Conservation (phyloP, 1,284 basidiomycete species). For the Cutaneotrichosporon arboriforme region DNA sequence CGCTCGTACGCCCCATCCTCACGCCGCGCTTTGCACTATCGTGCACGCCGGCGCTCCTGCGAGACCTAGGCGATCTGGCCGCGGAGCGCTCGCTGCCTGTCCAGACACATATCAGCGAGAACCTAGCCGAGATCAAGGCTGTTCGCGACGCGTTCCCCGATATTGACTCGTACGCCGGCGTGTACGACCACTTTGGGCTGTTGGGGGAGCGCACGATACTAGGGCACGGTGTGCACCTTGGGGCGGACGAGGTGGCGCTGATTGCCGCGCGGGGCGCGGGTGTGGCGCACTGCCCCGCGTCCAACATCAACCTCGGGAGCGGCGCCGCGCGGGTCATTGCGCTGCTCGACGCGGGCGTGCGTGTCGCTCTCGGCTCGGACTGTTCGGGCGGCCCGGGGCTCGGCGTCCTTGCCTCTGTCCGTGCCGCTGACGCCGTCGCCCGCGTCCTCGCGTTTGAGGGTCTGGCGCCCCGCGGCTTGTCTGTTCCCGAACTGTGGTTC, state of each 20-base stretch:
- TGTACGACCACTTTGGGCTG: conserved; percentile 77
- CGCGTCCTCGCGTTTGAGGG: conserved; percentile 58
- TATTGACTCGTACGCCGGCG: conserved; percentile 60
- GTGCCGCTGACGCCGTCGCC: conserved; percentile 73
- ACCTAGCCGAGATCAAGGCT: conserved; percentile 65
- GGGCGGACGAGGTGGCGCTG: conserved; percentile 63
- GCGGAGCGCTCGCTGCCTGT: conserved; percentile 52
- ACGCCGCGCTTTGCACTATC: conserved; percentile 94
- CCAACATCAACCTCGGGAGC: conserved; percentile 83
- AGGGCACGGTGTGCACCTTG: conserved; percentile 75
- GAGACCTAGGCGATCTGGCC: conserved; percentile 58
- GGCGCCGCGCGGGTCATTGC: conserved; percentile 71
- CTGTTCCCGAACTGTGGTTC: conserved; percentile 72
- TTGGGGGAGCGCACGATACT: conserved; percentile 75
- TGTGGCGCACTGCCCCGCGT: conserved; percentile 86
- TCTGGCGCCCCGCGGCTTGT: conserved; percentile 46
- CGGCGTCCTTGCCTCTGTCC: conserved; percentile 76
- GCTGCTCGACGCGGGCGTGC: conserved; percentile 10
- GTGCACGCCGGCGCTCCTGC: conserved; percentile 71
- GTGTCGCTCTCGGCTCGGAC: conserved; percentile 87
- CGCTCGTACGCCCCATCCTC: conserved; percentile 77
- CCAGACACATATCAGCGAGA: conserved; percentile 93
- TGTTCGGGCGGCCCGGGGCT: conserved; percentile 82
- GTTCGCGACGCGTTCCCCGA: conserved; percentile 64
- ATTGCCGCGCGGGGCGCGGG: conserved; percentile 66